phyloP scores from a whole-genome alignment of 164 flowering plant genomes.

The Nelumbo lutea region DNA sequence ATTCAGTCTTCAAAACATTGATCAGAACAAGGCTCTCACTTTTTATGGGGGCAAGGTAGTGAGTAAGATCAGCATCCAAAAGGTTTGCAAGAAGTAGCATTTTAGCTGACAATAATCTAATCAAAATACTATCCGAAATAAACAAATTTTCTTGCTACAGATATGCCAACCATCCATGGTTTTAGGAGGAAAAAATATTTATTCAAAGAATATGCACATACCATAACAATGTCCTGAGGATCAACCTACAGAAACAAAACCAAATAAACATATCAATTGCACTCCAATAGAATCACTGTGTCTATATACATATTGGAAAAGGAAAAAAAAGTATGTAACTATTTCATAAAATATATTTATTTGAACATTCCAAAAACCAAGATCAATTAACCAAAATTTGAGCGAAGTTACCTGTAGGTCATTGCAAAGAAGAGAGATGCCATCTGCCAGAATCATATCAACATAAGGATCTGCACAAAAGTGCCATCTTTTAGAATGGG shows the following conservation, averaged over 20 bases:
- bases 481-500: slow-evolving; percentile 3
- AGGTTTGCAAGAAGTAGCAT: too few relatives aligned
- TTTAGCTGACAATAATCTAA: too few relatives aligned
- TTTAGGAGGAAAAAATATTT: too few relatives aligned
- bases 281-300: slow-evolving; percentile 5
- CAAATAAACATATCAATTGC: slow-evolving; percentile 12
- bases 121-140: too few relatives aligned
- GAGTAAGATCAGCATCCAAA: too few relatives aligned
- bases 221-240: slow-evolving; percentile 96
- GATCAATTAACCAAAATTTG: neutral
- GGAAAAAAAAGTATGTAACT: neutral
- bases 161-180: too few relatives aligned
- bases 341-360: neutral
- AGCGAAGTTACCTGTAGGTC: slow-evolving; percentile 68
- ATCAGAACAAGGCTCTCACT: too few relatives aligned
- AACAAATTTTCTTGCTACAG: too few relatives aligned
- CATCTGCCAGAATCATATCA: slow-evolving; percentile 95
- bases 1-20: too few relatives aligned
- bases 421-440: slow-evolving; percentile 75
- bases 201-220: slow-evolving; percentile 29
- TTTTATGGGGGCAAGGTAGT: too few relatives aligned
- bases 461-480: slow-evolving; percentile 62
- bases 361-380: neutral
- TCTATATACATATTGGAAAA: neutral
- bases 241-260: slow-evolving; percentile 67